Conservation (phyloP, 331 rosid genomes). For the Arachis monticola region DNA sequence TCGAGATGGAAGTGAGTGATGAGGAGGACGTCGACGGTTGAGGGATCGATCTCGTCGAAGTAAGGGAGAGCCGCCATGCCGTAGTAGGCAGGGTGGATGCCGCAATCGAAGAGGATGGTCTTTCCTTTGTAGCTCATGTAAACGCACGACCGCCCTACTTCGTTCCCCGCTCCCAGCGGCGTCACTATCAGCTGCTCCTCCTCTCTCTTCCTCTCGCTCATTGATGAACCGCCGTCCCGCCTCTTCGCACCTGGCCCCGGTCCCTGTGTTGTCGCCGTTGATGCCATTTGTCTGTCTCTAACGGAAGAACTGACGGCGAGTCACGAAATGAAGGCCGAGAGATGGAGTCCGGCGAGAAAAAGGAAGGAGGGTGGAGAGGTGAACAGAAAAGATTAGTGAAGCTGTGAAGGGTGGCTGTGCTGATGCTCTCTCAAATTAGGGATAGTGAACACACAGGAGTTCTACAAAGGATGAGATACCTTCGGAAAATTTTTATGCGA, state of each 20-base stretch:
- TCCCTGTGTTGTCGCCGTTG: not conserved
- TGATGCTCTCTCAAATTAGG: too few species aligned
- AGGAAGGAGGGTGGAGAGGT: too few species aligned
- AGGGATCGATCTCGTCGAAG: conserved; percentile 96
- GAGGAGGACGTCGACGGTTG: conserved; percentile 85
- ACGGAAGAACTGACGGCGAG: not conserved
- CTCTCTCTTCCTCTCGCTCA: conserved; percentile 48
- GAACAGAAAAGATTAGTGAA: too few species aligned
- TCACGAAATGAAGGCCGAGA: too few species aligned
- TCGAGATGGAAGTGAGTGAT: conserved; percentile 98
- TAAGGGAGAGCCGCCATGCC: conserved; percentile 99
- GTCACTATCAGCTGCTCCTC: conserved; percentile 77
- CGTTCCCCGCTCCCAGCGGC: conserved; percentile 91
- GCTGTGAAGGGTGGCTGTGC: too few species aligned
- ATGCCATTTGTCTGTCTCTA: not conserved
- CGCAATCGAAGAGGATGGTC: conserved; percentile 79
- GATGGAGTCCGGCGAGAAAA: too few species aligned
- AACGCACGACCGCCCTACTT: conserved; percentile 94
- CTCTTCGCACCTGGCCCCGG: conserved; percentile 18
- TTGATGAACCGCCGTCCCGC: not conserved
- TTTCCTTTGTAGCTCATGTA: conserved; percentile 83
- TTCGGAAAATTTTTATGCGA: too few species aligned
- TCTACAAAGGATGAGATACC: too few species aligned
- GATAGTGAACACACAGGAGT: too few species aligned
- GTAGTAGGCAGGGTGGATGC: conserved; percentile 86